phyloP scores from a whole-genome alignment of 2,329 filamentous ascomycete species.

The Pseudogymnoascus sp. region DNA sequence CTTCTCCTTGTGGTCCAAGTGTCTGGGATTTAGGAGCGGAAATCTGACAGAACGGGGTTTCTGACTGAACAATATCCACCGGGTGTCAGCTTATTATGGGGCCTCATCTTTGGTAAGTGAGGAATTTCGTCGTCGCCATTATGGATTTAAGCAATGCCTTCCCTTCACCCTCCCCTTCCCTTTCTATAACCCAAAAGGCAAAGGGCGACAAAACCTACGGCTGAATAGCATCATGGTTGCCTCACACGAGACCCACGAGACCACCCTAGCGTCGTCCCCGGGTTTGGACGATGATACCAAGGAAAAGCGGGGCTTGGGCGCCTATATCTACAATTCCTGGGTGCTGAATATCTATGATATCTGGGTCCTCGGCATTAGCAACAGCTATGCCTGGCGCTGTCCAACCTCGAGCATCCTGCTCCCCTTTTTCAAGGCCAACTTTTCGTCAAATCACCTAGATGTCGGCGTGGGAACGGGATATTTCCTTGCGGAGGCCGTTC shows the following conservation, averaged over 20 bases:
- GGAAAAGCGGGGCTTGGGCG: neutral
- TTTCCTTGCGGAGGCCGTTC: slow-evolving; percentile 20
- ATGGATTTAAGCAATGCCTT: neutral
- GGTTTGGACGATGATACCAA: neutral
- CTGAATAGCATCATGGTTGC: neutral
- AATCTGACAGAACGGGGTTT: neutral
- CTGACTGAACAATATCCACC: neutral
- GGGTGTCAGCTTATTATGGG: slow-evolving; percentile 2
- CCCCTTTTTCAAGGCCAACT: slow-evolving; percentile 26
- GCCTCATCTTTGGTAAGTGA: neutral
- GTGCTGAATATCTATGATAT: slow-evolving; percentile 22
- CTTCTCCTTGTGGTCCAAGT: neutral
- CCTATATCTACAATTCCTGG: neutral
- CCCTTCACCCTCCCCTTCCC: neutral
- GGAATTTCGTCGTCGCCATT: neutral
- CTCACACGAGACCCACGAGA: neutral
- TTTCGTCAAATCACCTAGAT: slow-evolving; percentile 26
- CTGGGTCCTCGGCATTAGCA: slow-evolving; percentile 23
- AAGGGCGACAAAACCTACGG: neutral
- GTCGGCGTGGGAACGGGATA: slow-evolving; percentile 31
- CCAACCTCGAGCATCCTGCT: slow-evolving; percentile 20
- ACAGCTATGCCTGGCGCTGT: slow-evolving; percentile 28
- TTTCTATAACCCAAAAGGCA: neutral
- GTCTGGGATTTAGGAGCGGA: neutral
- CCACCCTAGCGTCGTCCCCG: neutral